Conservation (phyloP, 1,284 basidiomycete species). For the Puccinia coronata region DNA sequence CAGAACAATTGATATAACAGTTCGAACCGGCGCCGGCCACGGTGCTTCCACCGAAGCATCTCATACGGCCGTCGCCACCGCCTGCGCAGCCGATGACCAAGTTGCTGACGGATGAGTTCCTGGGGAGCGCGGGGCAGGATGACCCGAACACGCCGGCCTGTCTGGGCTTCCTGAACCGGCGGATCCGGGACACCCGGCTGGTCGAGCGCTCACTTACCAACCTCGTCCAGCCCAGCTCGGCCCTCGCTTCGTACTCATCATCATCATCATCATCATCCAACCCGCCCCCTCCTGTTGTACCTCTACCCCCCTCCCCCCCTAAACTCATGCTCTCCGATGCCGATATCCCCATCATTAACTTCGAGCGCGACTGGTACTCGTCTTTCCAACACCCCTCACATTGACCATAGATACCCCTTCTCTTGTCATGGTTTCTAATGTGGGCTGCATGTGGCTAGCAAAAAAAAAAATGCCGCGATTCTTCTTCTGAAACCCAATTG, state of each 20-base stretch:
- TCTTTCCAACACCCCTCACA: background rate
- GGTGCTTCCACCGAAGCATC: conserved; percentile 40
- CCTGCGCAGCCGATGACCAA: background rate
- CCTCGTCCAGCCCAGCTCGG: conserved; percentile 27
- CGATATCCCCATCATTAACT: conserved; percentile 43
- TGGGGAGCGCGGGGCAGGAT: background rate
- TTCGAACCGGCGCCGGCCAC: conserved; percentile 12
- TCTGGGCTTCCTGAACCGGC: conserved; percentile 25
- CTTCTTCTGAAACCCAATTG: background rate
- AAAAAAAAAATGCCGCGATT: too few species aligned
- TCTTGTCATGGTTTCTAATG: too few species aligned
- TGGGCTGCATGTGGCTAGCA: too few species aligned
- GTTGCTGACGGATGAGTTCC: background rate
- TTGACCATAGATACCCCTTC: too few species aligned
- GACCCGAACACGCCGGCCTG: conserved; percentile 43
- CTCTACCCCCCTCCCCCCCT: background rate
- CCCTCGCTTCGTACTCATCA: background rate
- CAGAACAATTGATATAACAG: background rate
- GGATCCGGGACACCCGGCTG: conserved; percentile 34
- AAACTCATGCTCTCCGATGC: conserved; percentile 14
- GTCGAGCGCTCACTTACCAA: conserved; percentile 43
- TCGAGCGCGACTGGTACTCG: conserved; percentile 39
- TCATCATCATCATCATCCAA: background rate
- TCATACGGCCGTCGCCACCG: background rate
- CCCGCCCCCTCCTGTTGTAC: background rate